These are phyloP conservation scores for Lumnitzera littorea DNA, from an alignment of 345 rosid species.

Conservation along the genomic window DNA sequence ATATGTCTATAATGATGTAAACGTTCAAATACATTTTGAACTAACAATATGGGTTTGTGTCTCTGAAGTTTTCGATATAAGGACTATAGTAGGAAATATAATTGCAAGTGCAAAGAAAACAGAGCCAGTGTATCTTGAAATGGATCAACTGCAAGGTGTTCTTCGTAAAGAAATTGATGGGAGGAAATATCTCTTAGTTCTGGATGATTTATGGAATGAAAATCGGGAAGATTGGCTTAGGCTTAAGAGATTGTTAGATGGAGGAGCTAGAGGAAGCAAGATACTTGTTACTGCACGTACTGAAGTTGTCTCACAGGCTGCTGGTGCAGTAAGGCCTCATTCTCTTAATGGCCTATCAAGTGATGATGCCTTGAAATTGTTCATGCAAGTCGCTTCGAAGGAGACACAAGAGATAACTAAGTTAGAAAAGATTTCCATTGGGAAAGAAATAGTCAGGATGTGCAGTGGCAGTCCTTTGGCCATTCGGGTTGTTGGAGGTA, in stretches of 20 bases:
- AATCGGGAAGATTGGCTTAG: slow-evolving; percentile 18
- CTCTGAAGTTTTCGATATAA: slow-evolving; percentile 14
- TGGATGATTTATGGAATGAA: slow-evolving; percentile 14
- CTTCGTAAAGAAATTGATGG: too few relatives aligned
- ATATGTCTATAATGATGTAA: slow-evolving; percentile 16
- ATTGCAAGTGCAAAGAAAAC: neutral
- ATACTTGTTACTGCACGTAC: slow-evolving; percentile 16
- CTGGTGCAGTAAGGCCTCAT: neutral
- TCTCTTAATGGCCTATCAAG: slow-evolving; percentile 4
- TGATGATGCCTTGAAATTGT: slow-evolving; percentile 12
- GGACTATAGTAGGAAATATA: slow-evolving; percentile 1
- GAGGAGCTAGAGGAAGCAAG: slow-evolving; percentile 23
- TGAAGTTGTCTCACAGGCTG: neutral
- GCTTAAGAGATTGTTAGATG: slow-evolving; percentile 18
- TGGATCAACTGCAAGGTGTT: too few relatives aligned
- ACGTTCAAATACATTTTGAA: slow-evolving; percentile 7
- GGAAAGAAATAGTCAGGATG: slow-evolving; percentile 7
- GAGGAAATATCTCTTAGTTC: slow-evolving; percentile 2
- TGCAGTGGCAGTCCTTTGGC: slow-evolving; percentile 17
- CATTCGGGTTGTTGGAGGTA: slow-evolving; percentile 7
- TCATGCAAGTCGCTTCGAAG: slow-evolving; percentile 10
- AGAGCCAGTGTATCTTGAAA: too few relatives aligned
- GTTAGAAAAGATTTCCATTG: neutral
- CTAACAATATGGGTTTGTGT: slow-evolving; percentile 25
- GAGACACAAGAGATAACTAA: neutral